phyloP scores from a whole-genome alignment of 1,284 basidiomycete genomes.

The Ustilago hordei region DNA sequence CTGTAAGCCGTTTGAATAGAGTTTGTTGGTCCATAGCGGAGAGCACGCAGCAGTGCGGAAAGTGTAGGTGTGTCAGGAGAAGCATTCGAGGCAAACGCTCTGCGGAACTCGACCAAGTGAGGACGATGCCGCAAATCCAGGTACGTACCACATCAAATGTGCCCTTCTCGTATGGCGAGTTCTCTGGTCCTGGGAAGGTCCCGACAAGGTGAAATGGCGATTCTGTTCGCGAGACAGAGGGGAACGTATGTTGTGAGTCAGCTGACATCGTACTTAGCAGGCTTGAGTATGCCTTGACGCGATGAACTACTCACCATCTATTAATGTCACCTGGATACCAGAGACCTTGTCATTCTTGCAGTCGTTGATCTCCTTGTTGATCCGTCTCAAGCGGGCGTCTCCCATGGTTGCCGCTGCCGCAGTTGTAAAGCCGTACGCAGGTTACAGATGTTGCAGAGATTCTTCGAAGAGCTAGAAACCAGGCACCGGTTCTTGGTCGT shows the following conservation, averaged over 20 bases:
- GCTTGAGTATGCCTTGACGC: neutral
- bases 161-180: conserved; percentile 93
- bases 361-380: conserved; percentile 85
- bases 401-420: conserved; percentile 68
- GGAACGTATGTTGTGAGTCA: conserved; percentile 6
- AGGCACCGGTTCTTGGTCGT: neutral
- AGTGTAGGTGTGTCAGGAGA: neutral
- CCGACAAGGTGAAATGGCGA: conserved; percentile 57
- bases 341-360: conserved; percentile 93
- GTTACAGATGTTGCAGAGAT: neutral
- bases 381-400: conserved; percentile 86
- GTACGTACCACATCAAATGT: conserved; percentile 85
- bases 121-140: neutral
- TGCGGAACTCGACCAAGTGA: neutral
- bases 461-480: neutral
- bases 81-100: neutral
- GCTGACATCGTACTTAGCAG: neutral
- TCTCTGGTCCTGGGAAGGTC: conserved; percentile 70
- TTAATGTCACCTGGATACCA: conserved; percentile 83
- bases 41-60: neutral
- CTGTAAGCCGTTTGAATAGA: conserved; percentile 70
- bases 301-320: conserved; percentile 73
- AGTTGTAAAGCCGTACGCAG: neutral
- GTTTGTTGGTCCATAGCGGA: neutral
- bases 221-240: conserved; percentile 13